phyloP scores from a whole-genome alignment of 2,329 filamentous ascomycete genomes.

The Aspergillus tubingensis region DNA sequence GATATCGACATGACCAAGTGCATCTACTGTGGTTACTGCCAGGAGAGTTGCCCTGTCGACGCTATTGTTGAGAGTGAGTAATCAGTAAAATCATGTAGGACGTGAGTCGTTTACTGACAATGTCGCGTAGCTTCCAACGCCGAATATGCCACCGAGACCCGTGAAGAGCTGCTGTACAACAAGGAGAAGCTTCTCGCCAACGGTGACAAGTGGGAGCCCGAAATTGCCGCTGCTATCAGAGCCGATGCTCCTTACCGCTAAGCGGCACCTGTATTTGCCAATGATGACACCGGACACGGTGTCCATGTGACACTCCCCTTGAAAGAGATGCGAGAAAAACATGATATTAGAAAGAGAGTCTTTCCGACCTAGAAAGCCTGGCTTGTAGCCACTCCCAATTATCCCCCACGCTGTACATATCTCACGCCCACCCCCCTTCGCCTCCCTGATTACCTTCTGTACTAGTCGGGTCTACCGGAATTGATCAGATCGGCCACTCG shows the following conservation, averaged over 20 bases:
- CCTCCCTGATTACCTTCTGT: slow-evolving; percentile 30
- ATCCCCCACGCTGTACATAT: slow-evolving; percentile 37
- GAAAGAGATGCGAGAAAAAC: slow-evolving; percentile 10
- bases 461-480: slow-evolving; percentile 32
- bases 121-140: slow-evolving; percentile 62
- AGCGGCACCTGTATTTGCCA: slow-evolving; percentile 24
- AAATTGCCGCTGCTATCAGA: slow-evolving; percentile 86
- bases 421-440: slow-evolving; percentile 19
- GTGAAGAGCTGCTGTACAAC: slow-evolving; percentile 96
- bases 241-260: slow-evolving; percentile 92
- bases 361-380: slow-evolving; percentile 7
- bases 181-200: slow-evolving; percentile 91
- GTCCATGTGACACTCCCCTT: slow-evolving; percentile 6
- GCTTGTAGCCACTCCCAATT: slow-evolving; percentile 5
- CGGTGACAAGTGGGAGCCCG: slow-evolving; percentile 96
- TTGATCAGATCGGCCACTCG: slow-evolving; percentile 16
- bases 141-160: slow-evolving; percentile 73
- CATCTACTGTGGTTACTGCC: slow-evolving; percentile 99
- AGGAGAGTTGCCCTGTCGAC: slow-evolving; percentile 97
- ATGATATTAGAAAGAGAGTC: slow-evolving; percentile 16
- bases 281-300: neutral
- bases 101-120: slow-evolving; percentile 23
- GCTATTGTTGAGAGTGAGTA: slow-evolving; percentile 75
- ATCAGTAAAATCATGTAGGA: neutral
- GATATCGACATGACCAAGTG: slow-evolving; percentile 99